phyloP scores from a whole-genome alignment of 169 alveolate species.

The Plasmodium reichenowi region DNA sequence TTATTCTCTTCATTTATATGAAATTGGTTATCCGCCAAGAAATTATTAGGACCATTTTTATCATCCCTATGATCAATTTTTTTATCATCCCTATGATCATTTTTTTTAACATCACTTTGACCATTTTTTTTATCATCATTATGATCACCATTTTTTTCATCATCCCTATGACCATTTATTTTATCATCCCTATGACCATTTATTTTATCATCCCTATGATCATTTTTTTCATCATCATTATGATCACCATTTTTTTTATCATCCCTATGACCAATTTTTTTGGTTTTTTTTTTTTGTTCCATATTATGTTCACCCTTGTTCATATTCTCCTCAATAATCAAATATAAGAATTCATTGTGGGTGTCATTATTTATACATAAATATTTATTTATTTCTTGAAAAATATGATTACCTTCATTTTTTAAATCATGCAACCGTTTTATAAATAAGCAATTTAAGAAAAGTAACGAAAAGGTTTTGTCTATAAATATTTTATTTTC shows the following conservation, averaged over 20 bases:
- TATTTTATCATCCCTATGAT: background rate
- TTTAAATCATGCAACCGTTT: conserved; percentile 14
- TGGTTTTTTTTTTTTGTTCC: background rate
- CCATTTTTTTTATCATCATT: too few species aligned
- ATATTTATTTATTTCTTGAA: conserved; percentile 4
- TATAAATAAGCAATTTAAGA: conserved; percentile 22
- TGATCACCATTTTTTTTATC: background rate
- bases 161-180: background rate
- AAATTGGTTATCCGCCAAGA: too few species aligned
- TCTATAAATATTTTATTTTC: conserved; percentile 11
- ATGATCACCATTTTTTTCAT: background rate
- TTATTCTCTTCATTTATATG: too few species aligned
- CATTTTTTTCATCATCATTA: too few species aligned
- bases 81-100: background rate
- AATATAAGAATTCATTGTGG: conserved; percentile 12
- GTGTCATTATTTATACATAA: conserved; percentile 13
- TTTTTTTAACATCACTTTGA: background rate
- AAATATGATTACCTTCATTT: background rate
- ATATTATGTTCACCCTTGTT: background rate
- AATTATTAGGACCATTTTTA: too few species aligned
- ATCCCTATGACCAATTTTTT: background rate
- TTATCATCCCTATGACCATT: background rate
- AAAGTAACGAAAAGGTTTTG: background rate
- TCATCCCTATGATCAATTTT: background rate
- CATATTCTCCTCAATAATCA: background rate